Percentiles rank a stretch among this genome's conserved stretches.
phyloP scores from a whole-genome alignment of 768 basidiomycete species.

The Suillus variegatus region DNA sequence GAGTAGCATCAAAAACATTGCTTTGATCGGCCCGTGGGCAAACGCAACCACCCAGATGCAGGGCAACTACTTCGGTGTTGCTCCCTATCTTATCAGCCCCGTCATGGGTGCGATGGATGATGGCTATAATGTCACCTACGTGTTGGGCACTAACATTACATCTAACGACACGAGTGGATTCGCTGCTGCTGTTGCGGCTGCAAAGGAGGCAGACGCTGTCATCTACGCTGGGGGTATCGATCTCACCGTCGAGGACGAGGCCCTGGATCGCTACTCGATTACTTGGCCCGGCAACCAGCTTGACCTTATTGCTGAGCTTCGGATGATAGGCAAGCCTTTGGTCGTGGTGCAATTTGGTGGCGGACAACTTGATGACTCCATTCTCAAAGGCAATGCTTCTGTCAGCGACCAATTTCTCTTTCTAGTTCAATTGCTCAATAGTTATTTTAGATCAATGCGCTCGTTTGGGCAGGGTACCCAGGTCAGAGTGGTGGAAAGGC shows the following conservation, averaged over 20 bases:
- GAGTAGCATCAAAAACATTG: constrained; percentile 46
- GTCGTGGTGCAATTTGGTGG: constrained; percentile 58
- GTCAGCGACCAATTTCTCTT: constrained; percentile 28
- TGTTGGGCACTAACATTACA: constrained; percentile 42
- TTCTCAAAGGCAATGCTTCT: constrained; percentile 43
- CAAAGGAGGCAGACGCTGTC: constrained; percentile 48
- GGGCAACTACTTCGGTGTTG: constrained; percentile 56
- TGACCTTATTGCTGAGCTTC: constrained; percentile 46
- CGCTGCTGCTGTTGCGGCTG: constrained; percentile 51
- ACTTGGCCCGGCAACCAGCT: constrained; percentile 60
- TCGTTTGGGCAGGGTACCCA: constrained; percentile 54
- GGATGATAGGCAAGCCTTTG: constrained; percentile 49
- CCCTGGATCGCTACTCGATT: constrained; percentile 46
- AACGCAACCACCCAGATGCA: constrained; percentile 59
- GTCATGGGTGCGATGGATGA: constrained; percentile 47
- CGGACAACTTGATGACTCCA: constrained; percentile 53
- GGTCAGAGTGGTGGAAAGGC: constrained; percentile 46
- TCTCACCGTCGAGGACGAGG: constrained; percentile 49
- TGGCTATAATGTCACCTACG: constrained; percentile 48
- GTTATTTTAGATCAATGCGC: constrained; percentile 46
- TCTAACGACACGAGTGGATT: constrained; percentile 45
- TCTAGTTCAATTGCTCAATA: background rate
- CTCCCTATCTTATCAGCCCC: constrained; percentile 58
- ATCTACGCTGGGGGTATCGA: constrained; percentile 60
- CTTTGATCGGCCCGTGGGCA: constrained; percentile 60